phyloP scores from a whole-genome alignment of 169 alveolate genomes.

The Neospora caninum region DNA sequence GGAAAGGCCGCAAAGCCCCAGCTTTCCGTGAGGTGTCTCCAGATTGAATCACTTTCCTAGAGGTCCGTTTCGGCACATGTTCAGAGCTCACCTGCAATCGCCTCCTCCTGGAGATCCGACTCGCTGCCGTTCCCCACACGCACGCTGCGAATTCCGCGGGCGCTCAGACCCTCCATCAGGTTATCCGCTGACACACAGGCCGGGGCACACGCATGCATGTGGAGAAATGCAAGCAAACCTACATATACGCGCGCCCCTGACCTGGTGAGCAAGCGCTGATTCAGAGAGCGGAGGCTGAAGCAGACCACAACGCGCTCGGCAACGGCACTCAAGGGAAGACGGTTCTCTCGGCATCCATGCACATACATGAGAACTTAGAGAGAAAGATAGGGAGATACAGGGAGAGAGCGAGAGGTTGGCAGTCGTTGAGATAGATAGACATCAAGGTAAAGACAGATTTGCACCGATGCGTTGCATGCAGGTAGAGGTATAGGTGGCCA shows the following conservation, averaged over 20 bases:
- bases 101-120: constrained; percentile 67
- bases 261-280: not conserved
- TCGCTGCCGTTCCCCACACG: constrained; percentile 71
- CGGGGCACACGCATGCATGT: not conserved
- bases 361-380: not conserved
- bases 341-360: not conserved
- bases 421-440: too few species aligned
- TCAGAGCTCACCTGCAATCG: constrained; percentile 55
- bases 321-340: not conserved
- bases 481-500: too few species aligned
- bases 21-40: too few species aligned
- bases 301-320: too few species aligned
- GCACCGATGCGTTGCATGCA: too few species aligned
- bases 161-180: constrained; percentile 64
- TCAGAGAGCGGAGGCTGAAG: not conserved
- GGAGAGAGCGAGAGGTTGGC: not conserved
- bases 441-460: too few species aligned
- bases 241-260: not conserved
- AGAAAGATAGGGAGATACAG: not conserved
- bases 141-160: constrained; percentile 66
- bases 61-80: too few species aligned
- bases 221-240: not conserved
- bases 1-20: too few species aligned
- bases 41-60: too few species aligned
- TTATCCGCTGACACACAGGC: constrained; percentile 63